Conservation (phyloP, 768 basidiomycete species). For the Leccinum imitatum region DNA sequence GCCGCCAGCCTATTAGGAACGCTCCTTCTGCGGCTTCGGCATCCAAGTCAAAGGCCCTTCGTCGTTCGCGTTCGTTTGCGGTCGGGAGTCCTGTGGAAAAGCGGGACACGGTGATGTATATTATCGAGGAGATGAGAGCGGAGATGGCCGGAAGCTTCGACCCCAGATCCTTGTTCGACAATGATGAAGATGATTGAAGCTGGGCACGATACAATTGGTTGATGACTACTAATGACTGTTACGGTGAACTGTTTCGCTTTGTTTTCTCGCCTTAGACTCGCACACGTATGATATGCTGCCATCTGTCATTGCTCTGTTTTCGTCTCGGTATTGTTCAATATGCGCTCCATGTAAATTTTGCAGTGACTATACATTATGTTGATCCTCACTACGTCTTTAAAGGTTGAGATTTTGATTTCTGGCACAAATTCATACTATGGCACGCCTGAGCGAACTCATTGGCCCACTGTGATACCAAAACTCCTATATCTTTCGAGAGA, state of each 20-base stretch:
- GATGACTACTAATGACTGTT: background rate
- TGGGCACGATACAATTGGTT: background rate
- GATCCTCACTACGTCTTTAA: background rate
- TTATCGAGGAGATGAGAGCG: conserved; percentile 22
- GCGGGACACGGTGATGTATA: conserved; percentile 13
- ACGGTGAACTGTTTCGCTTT: background rate
- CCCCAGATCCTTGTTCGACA: conserved; percentile 16
- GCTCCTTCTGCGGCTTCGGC: conserved; percentile 5
- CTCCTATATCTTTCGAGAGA: too few relatives aligned
- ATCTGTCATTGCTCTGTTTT: background rate
- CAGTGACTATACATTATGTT: background rate
- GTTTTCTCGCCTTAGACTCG: background rate
- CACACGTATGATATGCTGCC: background rate
- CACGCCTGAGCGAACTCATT: too few relatives aligned
- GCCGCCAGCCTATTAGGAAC: background rate
- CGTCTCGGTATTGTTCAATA: background rate
- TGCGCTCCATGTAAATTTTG: background rate
- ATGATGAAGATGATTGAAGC: conserved; percentile 10
- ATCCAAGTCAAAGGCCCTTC: conserved; percentile 12
- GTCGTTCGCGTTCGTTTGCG: conserved; percentile 27
- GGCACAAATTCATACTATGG: too few relatives aligned
- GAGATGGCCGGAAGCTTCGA: conserved; percentile 19
- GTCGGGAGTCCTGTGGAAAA: conserved; percentile 5
- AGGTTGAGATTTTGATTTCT: too few relatives aligned
- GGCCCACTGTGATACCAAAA: too few relatives aligned